Conservation (phyloP, 768 basidiomycete genomes). For the Gloeopeniophorella convolvens region DNA sequence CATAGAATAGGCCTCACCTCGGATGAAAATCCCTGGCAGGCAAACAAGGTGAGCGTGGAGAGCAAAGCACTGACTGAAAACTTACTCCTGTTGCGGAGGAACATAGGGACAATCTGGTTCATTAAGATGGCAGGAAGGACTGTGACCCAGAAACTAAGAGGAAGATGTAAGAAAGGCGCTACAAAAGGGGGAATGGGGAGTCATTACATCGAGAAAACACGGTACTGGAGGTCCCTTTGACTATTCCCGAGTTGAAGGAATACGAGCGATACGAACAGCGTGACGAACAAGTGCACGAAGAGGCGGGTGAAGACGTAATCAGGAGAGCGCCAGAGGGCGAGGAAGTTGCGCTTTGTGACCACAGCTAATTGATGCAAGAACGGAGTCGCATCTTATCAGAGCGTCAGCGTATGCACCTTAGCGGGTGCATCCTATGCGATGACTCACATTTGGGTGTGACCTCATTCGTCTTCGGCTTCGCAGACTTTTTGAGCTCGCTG, state of each 20-base stretch:
- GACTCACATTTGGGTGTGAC: constrained; percentile 1
- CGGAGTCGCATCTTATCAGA: constrained; percentile 58
- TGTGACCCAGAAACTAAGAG: constrained; percentile 53
- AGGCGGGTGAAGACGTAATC: constrained; percentile 82
- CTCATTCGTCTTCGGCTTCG: neutral
- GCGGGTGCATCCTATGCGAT: neutral
- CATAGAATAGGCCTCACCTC: constrained; percentile 10
- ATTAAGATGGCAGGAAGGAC: constrained; percentile 72
- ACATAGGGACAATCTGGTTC: constrained; percentile 76
- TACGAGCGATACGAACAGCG: constrained; percentile 67
- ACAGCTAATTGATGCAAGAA: constrained; percentile 67
- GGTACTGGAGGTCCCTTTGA: constrained; percentile 65
- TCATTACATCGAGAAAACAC: constrained; percentile 70
- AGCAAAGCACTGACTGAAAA: constrained; percentile 1
- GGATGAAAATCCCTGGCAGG: constrained; percentile 32
- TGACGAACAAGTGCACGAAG: constrained; percentile 66
- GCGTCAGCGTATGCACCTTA: neutral
- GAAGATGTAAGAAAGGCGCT: neutral
- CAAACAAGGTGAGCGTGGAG: neutral
- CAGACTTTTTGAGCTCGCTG: constrained; percentile 30
- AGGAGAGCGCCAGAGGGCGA: constrained; percentile 75
- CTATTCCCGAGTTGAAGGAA: constrained; percentile 70
- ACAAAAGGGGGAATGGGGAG: neutral
- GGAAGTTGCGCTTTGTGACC: constrained; percentile 60
- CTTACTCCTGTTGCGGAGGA: constrained; percentile 60